Evolutionary conservation across 495 filamentous ascomycete genomes (phyloP).

Genomic region (Sordaria brevicollis): DNA sequence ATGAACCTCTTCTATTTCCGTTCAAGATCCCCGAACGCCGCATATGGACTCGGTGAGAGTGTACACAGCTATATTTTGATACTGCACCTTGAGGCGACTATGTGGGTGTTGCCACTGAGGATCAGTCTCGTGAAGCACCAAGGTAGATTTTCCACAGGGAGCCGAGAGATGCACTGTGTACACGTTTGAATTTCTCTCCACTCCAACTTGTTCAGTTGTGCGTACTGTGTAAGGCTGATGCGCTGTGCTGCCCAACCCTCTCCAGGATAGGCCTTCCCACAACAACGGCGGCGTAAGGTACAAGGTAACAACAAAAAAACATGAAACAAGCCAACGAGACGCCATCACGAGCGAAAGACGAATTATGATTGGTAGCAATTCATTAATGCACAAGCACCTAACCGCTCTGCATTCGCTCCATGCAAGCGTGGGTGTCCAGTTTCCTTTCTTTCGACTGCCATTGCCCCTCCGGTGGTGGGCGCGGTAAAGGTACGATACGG

Average conservation of each 20-base stretch:
- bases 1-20: neutral
- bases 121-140: neutral
- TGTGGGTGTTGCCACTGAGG: neutral
- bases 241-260: neutral
- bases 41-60: neutral
- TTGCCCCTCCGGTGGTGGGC: neutral
- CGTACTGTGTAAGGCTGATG: neutral
- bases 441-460: neutral
- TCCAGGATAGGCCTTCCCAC: neutral
- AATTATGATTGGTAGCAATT: constrained; percentile 16
- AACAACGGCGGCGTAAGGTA: neutral
- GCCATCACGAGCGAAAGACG: neutral
- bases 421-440: constrained; percentile 21
- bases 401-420: constrained; percentile 30
- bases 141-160: neutral
- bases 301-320: constrained; percentile 3
- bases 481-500: constrained; percentile 1
- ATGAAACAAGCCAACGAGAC: constrained; percentile 18
- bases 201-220: neutral
- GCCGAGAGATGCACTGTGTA: neutral
- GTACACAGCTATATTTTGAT: neutral
- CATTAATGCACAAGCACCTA: constrained; percentile 28
- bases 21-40: neutral
- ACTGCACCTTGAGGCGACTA: neutral
- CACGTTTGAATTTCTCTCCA: neutral